phyloP scores from a whole-genome alignment of 768 basidiomycete genomes.

The Exsudoporus frostii region DNA sequence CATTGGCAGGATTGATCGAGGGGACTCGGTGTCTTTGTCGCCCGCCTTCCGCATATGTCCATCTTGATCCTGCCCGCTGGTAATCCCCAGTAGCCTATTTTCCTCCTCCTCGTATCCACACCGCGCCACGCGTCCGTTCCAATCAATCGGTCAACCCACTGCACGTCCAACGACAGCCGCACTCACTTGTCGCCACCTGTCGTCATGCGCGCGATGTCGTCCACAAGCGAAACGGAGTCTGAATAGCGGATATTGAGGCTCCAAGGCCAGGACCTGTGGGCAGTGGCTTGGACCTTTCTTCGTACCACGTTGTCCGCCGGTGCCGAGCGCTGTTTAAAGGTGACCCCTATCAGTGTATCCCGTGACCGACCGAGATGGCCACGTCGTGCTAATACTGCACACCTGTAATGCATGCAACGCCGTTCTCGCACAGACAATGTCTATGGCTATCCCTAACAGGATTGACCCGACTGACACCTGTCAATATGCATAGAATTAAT shows the following conservation, averaged over 20 bases:
- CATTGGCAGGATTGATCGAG: constrained; percentile 43
- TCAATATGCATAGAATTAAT: neutral
- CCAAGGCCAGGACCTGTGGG: too few relatives aligned
- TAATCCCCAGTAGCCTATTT: constrained; percentile 34
- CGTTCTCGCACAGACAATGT: too few relatives aligned
- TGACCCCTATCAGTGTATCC: too few relatives aligned
- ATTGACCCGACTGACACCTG: neutral
- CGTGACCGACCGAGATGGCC: too few relatives aligned
- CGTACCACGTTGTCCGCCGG: too few relatives aligned
- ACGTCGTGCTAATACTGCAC: too few relatives aligned
- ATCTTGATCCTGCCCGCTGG: constrained; percentile 38
- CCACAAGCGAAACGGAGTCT: constrained; percentile 6
- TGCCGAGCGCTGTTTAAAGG: too few relatives aligned
- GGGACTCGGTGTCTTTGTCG: constrained; percentile 27
- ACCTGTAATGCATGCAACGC: too few relatives aligned
- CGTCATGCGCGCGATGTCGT: neutral
- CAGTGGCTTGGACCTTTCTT: too few relatives aligned
- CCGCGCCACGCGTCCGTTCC: too few relatives aligned
- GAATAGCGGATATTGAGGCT: neutral
- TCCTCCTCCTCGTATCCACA: neutral
- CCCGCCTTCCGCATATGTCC: constrained; percentile 34
- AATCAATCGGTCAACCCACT: neutral
- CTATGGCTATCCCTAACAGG: too few relatives aligned
- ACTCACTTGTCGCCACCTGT: neutral
- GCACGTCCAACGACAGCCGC: neutral